Base-by-base conservation (phyloP, 2,329 filamentous ascomycete species). In the Penicillium sp. region DNA sequence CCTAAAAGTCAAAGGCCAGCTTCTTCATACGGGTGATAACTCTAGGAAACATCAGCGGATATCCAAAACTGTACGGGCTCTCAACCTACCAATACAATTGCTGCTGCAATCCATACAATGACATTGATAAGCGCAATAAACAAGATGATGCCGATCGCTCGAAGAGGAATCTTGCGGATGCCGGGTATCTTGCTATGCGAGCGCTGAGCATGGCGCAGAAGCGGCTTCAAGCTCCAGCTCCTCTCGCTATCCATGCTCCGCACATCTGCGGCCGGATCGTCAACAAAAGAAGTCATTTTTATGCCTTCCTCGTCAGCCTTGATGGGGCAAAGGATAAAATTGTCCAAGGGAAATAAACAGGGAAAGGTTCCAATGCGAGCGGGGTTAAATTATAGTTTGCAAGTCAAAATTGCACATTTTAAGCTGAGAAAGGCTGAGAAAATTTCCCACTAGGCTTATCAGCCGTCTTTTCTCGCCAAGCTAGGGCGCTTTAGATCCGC, bases 21-120 rank as follows among this genome's bases (percentile, higher is more conserved):
- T n/a, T 18, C 66, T n/a, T 18, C 66, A 52, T 53, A 70, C 68
- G 67, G 63, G 51, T 70, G 60, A 40, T 64, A 70, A 47, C 58
- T 59, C 68, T 70, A 42, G 10, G 36, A 8, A 8, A 40, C 23
- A 44, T 60, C 44, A 61, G 51, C 35, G 24, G 10, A 16, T n/a
- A 11, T 34, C 16, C 26, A 10, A 4, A 2, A 14, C 4, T 24
- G 7, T 26, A 27, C 29, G 27, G 37, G 6, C 3, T 18, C 4
- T 14, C 1, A 5, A 59, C 71, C 39, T 69, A 79, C 77, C 56
- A 82, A 59, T 3, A 84, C 75, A 51, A 82, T 73, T 8, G 74
- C 80, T 8, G 77, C 76, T 18, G 74, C 76, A 40, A 76, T 70
- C 81, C 81, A 84, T 7, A 80, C 77, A 2, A 79, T 42, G 3